Percentiles rank a stretch among this genome's conserved stretches.
These are phyloP conservation scores for Mycena chlorophos DNA, from an alignment of 768 basidiomycete genomes.

Conservation along the genomic window DNA sequence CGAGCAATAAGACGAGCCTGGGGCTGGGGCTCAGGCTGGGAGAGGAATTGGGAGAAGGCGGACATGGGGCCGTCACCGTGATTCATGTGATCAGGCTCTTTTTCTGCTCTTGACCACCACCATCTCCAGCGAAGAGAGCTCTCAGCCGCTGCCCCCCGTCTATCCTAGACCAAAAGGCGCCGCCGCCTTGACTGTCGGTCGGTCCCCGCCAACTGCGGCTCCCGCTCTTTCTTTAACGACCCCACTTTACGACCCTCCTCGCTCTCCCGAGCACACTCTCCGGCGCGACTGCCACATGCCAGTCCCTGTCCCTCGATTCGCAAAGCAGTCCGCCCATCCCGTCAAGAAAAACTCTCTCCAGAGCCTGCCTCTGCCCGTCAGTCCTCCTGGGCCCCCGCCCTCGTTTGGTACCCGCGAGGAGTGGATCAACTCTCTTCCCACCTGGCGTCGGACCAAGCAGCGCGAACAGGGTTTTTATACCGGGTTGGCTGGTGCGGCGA, in stretches of 20 bases:
- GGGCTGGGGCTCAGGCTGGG: too few relatives aligned
- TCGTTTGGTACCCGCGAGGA: conserved; percentile 67
- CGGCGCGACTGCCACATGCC: conserved; percentile 69
- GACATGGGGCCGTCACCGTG: neutral
- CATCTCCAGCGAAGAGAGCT: conserved; percentile 45
- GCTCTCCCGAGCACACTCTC: conserved; percentile 35
- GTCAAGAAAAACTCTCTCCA: conserved; percentile 61
- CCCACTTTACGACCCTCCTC: conserved; percentile 61
- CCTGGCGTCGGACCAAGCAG: conserved; percentile 69
- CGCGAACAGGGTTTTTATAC: conserved; percentile 59
- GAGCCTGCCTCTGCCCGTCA: conserved; percentile 58
- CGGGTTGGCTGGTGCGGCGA: conserved; percentile 74
- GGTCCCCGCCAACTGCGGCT: conserved; percentile 61
- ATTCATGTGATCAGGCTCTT: conserved; percentile 51
- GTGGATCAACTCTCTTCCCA: conserved; percentile 71
- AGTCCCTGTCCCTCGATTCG: conserved; percentile 73
- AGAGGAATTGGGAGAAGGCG: conserved; percentile 29
- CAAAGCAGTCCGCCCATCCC: conserved; percentile 61
- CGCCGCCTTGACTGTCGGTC: conserved; percentile 73
- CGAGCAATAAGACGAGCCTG: too few relatives aligned
- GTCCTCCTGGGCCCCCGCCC: conserved; percentile 61
- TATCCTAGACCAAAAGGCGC: conserved; percentile 70
- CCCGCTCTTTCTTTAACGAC: conserved; percentile 58
- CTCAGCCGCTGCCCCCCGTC: conserved; percentile 30
- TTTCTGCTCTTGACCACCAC: conserved; percentile 34